Evolutionary conservation across 345 rosid genomes (phyloP).

Genomic region (Salix caprea): DNA sequence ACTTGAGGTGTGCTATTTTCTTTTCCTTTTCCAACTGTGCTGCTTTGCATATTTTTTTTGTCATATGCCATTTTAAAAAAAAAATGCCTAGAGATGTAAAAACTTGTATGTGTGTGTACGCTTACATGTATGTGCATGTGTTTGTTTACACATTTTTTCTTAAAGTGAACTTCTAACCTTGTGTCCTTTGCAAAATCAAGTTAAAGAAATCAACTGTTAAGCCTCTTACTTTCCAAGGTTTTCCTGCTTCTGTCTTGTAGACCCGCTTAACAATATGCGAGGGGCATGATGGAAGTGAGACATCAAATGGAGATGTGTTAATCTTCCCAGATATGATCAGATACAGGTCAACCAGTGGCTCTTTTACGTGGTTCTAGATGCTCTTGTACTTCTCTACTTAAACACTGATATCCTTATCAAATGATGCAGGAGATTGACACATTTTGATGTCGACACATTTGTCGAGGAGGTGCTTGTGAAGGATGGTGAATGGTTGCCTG

Average conservation of each 20-base stretch:
- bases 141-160: background rate
- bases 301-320: conserved; percentile 93
- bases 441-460: conserved; percentile 96
- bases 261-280: conserved; percentile 89
- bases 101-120: background rate
- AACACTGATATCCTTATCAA: conserved; percentile 12
- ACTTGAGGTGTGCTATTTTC: too few relatives aligned
- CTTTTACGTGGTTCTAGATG: conserved; percentile 3
- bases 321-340: conserved; percentile 97
- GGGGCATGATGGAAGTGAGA: conserved; percentile 97
- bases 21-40: too few relatives aligned
- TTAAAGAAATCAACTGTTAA: background rate
- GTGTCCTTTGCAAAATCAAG: background rate
- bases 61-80: too few relatives aligned
- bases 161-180: too few relatives aligned
- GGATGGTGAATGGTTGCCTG: conserved; percentile 90
- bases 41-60: too few relatives aligned
- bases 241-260: conserved; percentile 30
- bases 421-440: conserved; percentile 94
- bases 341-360: conserved; percentile 59
- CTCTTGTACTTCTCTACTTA: conserved; percentile 7
- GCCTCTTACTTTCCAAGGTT: background rate
- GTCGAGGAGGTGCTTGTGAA: conserved; percentile 97
- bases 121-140: background rate
- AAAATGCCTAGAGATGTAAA: background rate